Base-by-base conservation (phyloP, 2,329 filamentous ascomycete species). In the Dendrostoma leiphaemia region DNA sequence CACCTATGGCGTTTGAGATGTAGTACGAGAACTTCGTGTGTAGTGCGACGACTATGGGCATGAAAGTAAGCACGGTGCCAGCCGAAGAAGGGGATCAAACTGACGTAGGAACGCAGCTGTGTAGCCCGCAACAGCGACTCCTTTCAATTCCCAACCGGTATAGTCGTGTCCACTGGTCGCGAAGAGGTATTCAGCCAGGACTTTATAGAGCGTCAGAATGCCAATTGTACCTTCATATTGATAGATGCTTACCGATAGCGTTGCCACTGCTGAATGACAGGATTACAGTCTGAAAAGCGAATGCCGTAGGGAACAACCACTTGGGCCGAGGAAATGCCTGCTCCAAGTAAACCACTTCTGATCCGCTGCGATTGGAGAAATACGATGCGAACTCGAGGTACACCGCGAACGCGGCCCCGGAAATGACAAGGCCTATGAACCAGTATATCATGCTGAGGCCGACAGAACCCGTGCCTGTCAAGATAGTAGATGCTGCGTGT, bases 261-360 rank as follows among this genome's bases (percentile, higher is more conserved):
- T 89, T 88, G 37, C 82, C 81, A 60, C 82, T 85, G 59, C 80
- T 82, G 59, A 88, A 89, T 0, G 85, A 86, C 3, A 89, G 69
- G 1, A 85, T 65, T 2, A 88, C 82, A 0, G 79, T 77, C 63
- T 85, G 82, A 3, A 86, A 78, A 0, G 85, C 85, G 63, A 85
- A 89, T 0, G 82, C 74, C 0, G 82, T 81, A 0, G 85, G 83
- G 46, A 89, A 82, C 56, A 89, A 76, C 63, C 83, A 85, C 51
- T 75, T 79, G 0, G 85, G 86, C 1, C 82, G 75, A 1, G 84
- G 84, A 58, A 80, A 89, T 0, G 83, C 81, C 62, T 89, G 85
- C 60, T 89, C 85, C 0, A 89, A 74, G 60, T 87, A 89, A 0
- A 86, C 85, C 0, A 86, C 84, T 61, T 89, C 83, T 0, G 79